Conservation (phyloP, 2,329 filamentous ascomycete species). For the Lasiodiplodia gonubiensis region DNA sequence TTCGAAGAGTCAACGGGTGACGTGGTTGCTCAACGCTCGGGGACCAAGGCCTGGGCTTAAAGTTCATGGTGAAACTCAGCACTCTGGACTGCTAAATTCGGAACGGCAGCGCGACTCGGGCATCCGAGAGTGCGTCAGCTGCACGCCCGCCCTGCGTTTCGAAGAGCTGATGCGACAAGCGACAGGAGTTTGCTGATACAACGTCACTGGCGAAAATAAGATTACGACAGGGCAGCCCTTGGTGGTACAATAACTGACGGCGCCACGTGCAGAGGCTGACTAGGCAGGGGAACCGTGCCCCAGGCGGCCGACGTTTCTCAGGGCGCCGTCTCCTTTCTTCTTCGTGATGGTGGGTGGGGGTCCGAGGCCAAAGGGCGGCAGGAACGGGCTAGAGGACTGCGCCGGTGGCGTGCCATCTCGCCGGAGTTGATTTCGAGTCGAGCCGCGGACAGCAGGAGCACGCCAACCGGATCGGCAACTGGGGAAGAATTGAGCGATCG, state of each 20-base stretch:
- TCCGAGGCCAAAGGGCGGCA: neutral
- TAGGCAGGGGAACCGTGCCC: neutral
- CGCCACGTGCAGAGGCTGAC: neutral
- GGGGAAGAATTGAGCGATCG: slow-evolving; percentile 4
- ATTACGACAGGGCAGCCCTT: neutral
- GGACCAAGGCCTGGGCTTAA: neutral
- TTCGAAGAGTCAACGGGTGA: neutral
- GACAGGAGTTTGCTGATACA: too few species aligned
- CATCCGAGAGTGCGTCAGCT: too few species aligned
- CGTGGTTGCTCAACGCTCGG: neutral
- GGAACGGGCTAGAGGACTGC: neutral
- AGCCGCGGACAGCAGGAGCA: neutral
- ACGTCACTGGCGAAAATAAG: neutral
- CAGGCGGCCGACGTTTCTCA: slow-evolving; percentile 16
- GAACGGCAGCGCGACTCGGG: neutral
- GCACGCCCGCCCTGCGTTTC: neutral
- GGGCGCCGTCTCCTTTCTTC: too few species aligned
- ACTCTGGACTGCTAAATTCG: neutral
- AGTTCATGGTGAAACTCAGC: neutral
- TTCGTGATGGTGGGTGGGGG: too few species aligned
- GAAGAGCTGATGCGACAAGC: neutral
- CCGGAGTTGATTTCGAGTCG: neutral
- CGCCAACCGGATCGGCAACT: slow-evolving; percentile 5
- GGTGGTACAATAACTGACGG: neutral
- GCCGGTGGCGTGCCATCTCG: slow-evolving; percentile 1